Conservation (phyloP, 2,329 filamentous ascomycete genomes). For the Scolecobasidium constrictum region DNA sequence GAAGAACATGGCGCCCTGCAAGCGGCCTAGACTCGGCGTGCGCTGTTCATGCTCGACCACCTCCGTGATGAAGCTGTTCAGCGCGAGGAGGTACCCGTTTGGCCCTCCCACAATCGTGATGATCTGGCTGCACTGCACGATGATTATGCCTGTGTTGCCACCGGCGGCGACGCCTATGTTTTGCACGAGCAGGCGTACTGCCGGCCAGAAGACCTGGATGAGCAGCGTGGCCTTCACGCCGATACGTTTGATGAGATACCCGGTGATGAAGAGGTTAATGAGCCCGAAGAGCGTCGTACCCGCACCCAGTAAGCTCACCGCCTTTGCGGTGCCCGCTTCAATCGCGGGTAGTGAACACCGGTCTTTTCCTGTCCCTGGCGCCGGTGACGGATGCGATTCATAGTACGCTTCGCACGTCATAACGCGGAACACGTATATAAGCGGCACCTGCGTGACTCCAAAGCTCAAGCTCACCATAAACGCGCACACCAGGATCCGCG, state of each 20-base stretch:
- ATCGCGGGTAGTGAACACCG: conserved; percentile 52
- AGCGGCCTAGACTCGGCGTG: conserved; percentile 53
- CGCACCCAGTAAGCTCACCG: conserved; percentile 55
- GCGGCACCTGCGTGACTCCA: conserved; percentile 38
- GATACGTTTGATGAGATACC: conserved; percentile 54
- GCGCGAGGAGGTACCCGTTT: conserved; percentile 55
- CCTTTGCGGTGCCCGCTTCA: conserved; percentile 50
- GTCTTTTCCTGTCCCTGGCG: conserved; percentile 31
- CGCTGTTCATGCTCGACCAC: conserved; percentile 48
- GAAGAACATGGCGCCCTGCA: conserved; percentile 58
- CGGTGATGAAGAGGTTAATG: conserved; percentile 56
- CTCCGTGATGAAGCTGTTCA: conserved; percentile 60
- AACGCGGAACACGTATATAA: conserved; percentile 55
- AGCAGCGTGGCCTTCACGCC: conserved; percentile 53
- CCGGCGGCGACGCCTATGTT: conserved; percentile 54
- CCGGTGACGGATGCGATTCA: conserved; percentile 41
- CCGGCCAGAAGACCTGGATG: conserved; percentile 53
- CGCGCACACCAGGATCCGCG: conserved; percentile 45
- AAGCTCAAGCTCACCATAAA: conserved; percentile 48
- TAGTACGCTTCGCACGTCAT: conserved; percentile 67
- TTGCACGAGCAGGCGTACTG: conserved; percentile 51
- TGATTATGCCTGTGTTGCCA: conserved; percentile 51
- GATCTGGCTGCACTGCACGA: conserved; percentile 56
- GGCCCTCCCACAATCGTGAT: conserved; percentile 60
- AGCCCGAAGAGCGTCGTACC: conserved; percentile 59